phyloP scores from a whole-genome alignment of 2,329 filamentous ascomycete genomes.

The Aspergillus caelatus region DNA sequence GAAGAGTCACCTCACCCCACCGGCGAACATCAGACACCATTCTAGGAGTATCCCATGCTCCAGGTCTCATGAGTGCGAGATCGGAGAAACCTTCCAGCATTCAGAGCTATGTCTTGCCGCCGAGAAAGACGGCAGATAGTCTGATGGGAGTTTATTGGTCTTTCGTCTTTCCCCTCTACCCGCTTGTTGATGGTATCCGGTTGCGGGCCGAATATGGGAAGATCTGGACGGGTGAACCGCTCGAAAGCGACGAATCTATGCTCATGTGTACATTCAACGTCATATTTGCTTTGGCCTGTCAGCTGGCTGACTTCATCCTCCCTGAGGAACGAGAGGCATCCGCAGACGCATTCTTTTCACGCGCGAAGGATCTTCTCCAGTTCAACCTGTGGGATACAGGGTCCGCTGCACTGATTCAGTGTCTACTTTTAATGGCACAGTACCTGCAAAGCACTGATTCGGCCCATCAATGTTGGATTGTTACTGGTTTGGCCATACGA shows the following conservation, averaged over 20 bases:
- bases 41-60: slow-evolving; percentile 13
- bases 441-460: slow-evolving; percentile 54
- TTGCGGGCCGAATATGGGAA: slow-evolving; percentile 46
- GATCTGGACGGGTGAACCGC: slow-evolving; percentile 43
- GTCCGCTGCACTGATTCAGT: slow-evolving; percentile 51
- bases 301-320: slow-evolving; percentile 46
- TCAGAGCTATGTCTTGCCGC: slow-evolving; percentile 47
- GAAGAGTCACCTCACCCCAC: slow-evolving; percentile 27
- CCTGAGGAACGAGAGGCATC: slow-evolving; percentile 45
- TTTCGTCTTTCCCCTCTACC: slow-evolving; percentile 52
- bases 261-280: slow-evolving; percentile 52
- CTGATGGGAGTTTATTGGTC: slow-evolving; percentile 53
- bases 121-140: slow-evolving; percentile 49
- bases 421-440: slow-evolving; percentile 51
- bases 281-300: slow-evolving; percentile 51
- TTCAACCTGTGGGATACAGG: slow-evolving; percentile 49
- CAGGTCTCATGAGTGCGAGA: slow-evolving; percentile 26
- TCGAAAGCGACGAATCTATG: slow-evolving; percentile 45
- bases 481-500: slow-evolving; percentile 50
- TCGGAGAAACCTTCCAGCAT: slow-evolving; percentile 12
- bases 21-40: slow-evolving; percentile 21
- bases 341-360: slow-evolving; percentile 46
- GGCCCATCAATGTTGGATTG: slow-evolving; percentile 55
- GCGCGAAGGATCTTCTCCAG: slow-evolving; percentile 48
- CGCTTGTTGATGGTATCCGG: slow-evolving; percentile 44